Evolutionary conservation across 208 protist genomes (phyloP).

Genomic region (Phytomonas serpens): DNA sequence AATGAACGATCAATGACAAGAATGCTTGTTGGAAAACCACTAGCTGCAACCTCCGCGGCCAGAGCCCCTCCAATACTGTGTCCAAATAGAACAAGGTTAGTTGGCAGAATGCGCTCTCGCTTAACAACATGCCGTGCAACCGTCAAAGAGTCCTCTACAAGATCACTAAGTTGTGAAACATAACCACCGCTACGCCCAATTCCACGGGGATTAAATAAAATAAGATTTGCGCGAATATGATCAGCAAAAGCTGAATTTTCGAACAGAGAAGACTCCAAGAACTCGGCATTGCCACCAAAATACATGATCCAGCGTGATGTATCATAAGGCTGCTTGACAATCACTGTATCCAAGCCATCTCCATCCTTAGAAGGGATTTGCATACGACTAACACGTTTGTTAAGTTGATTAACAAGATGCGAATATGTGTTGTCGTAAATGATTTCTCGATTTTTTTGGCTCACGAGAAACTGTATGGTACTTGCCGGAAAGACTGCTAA

Average conservation of each 20-base stretch:
- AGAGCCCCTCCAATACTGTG: constrained; percentile 78
- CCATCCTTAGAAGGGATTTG: background rate
- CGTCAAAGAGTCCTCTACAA: constrained; percentile 51
- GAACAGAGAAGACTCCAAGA: constrained; percentile 43
- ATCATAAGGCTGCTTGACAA: constrained; percentile 23
- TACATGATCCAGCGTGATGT: constrained; percentile 65
- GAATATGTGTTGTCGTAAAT: background rate
- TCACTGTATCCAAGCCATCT: constrained; percentile 33
- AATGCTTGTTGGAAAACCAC: constrained; percentile 17
- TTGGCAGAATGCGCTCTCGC: constrained; percentile 24
- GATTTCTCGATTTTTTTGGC: constrained; percentile 14
- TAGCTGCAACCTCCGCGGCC: constrained; percentile 36
- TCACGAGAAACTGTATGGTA: constrained; percentile 31
- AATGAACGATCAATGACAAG: constrained; percentile 76
- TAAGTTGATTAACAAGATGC: background rate
- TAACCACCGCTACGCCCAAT: constrained; percentile 63
- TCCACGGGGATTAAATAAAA: constrained; percentile 75
- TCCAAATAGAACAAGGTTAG: constrained; percentile 56
- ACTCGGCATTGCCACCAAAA: constrained; percentile 74
- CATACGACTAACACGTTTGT: background rate
- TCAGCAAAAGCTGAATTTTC: constrained; percentile 26
- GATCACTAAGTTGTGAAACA: constrained; percentile 31
- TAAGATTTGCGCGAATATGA: constrained; percentile 40
- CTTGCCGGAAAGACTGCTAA: constrained; percentile 50
- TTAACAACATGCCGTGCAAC: constrained; percentile 28